Evolutionary conservation across 768 basidiomycete species (phyloP).

Genomic region (Favolaschia claudopus): DNA sequence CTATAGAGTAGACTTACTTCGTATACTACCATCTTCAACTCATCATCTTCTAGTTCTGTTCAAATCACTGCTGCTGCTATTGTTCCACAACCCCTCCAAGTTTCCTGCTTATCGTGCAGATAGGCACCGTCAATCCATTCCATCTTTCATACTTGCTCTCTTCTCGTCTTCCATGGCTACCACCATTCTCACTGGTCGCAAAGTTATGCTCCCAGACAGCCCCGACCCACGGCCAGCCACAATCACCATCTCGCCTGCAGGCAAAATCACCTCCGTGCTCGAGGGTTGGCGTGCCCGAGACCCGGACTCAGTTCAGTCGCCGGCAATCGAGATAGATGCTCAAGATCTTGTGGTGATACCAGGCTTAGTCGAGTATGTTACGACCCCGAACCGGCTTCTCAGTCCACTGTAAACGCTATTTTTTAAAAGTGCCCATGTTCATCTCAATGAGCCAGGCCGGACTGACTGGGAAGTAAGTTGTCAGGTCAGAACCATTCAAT

Average conservation of each 20-base stretch:
- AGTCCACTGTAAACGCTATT: slow-evolving; percentile 12
- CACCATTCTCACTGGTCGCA: slow-evolving; percentile 59
- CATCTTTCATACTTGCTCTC: slow-evolving; percentile 34
- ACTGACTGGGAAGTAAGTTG: slow-evolving; percentile 82
- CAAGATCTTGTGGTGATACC: slow-evolving; percentile 71
- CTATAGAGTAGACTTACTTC: too few relatives aligned
- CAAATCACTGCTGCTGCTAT: too few relatives aligned
- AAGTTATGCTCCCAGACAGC: slow-evolving; percentile 62
- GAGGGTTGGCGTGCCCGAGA: slow-evolving; percentile 39
- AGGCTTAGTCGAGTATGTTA: slow-evolving; percentile 79
- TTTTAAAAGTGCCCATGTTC: slow-evolving; percentile 78
- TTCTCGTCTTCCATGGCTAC: slow-evolving; percentile 23
- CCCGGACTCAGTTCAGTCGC: slow-evolving; percentile 38
- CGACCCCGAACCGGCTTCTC: background rate
- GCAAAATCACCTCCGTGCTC: slow-evolving; percentile 65
- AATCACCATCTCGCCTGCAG: slow-evolving; percentile 65
- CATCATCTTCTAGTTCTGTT: too few relatives aligned
- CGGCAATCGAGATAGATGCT: slow-evolving; percentile 58
- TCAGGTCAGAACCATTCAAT: background rate
- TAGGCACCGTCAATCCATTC: background rate
- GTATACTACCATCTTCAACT: too few relatives aligned
- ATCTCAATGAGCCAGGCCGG: slow-evolving; percentile 93
- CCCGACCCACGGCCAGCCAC: slow-evolving; percentile 67
- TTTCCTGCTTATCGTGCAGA: too few relatives aligned
- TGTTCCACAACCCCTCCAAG: too few relatives aligned